Conservation (phyloP, 2,329 filamentous ascomycete genomes). For the Colletotrichum gigasporum region DNA sequence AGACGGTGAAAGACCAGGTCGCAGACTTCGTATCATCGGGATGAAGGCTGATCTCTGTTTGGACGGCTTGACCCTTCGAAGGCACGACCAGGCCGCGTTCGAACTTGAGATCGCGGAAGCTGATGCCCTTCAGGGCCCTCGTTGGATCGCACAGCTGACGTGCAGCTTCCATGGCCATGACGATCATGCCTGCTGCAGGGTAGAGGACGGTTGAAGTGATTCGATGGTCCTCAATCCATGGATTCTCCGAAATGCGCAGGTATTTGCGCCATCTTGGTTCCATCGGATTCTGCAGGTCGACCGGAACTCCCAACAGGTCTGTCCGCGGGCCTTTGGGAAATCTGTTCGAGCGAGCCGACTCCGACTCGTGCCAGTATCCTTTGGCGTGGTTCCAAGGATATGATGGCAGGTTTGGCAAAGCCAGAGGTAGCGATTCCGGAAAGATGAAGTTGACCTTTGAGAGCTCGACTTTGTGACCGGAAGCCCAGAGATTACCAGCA, state of each 20-base stretch:
- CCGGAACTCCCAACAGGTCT: slow-evolving; percentile 10
- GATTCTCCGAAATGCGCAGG: slow-evolving; percentile 42
- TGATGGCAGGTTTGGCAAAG: slow-evolving; percentile 31
- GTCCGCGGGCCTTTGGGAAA: background rate
- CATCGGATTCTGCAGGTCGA: background rate
- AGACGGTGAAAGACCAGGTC: slow-evolving; percentile 3
- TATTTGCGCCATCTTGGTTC: slow-evolving; percentile 25
- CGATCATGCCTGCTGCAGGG: slow-evolving; percentile 45
- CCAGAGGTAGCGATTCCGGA: slow-evolving; percentile 19
- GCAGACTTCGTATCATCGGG: background rate
- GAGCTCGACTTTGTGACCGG: slow-evolving; percentile 37
- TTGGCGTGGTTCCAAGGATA: slow-evolving; percentile 33
- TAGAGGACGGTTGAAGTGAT: slow-evolving; percentile 53
- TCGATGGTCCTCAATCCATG: slow-evolving; percentile 57
- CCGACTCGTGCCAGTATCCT: slow-evolving; percentile 29
- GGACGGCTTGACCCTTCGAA: background rate
- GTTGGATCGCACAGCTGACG: background rate
- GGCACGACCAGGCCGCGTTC: slow-evolving; percentile 7
- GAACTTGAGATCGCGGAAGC: background rate
- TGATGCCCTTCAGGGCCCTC: background rate
- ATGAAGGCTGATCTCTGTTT: slow-evolving; percentile 5
- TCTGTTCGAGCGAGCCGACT: background rate
- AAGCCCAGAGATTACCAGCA: background rate
- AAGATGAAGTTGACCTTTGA: slow-evolving; percentile 40
- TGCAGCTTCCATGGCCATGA: slow-evolving; percentile 37